Percentiles rank a stretch among this genome's conserved stretches.
Conservation (phyloP, 306 rosid genomes). For the Trifolium subterraneum region DNA sequence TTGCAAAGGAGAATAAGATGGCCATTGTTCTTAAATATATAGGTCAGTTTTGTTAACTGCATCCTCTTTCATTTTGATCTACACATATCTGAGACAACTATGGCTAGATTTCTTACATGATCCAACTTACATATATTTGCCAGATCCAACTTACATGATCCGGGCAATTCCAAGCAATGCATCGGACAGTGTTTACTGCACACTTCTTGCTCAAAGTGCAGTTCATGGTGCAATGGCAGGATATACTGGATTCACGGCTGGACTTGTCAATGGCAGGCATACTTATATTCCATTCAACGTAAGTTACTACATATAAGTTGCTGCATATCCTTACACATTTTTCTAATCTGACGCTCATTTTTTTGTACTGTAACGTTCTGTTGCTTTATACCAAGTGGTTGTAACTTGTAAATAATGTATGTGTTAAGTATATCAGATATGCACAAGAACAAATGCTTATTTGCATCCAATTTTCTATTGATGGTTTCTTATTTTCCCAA, state of each 20-base stretch:
- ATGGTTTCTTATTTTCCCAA: conserved; percentile 26
- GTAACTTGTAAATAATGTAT: conserved; percentile 13
- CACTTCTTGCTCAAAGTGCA: conserved; percentile 91
- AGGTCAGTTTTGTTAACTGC: conserved; percentile 54
- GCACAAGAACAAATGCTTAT: conserved; percentile 14
- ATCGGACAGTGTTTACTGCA: conserved; percentile 87
- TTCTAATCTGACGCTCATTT: conserved; percentile 16
- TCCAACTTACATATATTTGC: no score
- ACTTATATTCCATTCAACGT: conserved; percentile 85
- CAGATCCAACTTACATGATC: conserved; percentile 97
- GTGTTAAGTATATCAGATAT: conserved; percentile 12
- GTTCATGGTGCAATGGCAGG: conserved; percentile 98
- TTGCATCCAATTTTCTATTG: conserved; percentile 23
- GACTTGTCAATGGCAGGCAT: conserved; percentile 87
- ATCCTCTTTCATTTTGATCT: conserved; percentile 26
- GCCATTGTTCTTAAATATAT: conserved; percentile 76
- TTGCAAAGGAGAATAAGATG: conserved; percentile 55
- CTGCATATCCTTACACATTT: conserved; percentile 8
- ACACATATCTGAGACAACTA: conserved; percentile 30
- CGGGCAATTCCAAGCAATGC: conserved; percentile 92
- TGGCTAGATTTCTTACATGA: conserved; percentile 29
- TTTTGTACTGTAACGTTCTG: not conserved
- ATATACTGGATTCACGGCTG: conserved; percentile 76
- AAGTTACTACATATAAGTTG: conserved; percentile 49
- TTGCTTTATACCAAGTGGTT: not conserved